Base-by-base conservation (phyloP, 2,329 filamentous ascomycete species). In the Pyrenophora seminiperda region DNA sequence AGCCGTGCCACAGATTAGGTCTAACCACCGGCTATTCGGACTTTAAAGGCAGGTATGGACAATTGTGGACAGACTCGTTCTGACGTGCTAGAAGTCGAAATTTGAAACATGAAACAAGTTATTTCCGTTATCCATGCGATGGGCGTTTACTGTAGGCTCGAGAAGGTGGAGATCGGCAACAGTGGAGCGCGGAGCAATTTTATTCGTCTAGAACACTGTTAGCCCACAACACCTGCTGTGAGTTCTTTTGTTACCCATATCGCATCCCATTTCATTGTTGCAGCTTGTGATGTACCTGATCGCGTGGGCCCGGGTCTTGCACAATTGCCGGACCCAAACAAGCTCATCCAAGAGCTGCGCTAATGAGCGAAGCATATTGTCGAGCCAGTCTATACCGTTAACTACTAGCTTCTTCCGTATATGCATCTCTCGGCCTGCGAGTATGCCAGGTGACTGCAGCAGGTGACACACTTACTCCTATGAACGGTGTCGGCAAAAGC, bases 1-100 rank as follows among this genome's bases (percentile, higher is more conserved):
- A 50, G 41, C 37, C 50, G 50, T 46, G 42, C 42, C 36, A 44
- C 43, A 45, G 43, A 27, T 41, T 42, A 45, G 39, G 29, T 50
- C 14, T 29, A 53, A 43, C 65, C 65, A 63, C 65, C 65, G 64
- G 64, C 34, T 68, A 66, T 66, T 62, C 34, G 30, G 22, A 11
- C 39, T 47, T 27, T 47, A 52, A 41, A 50, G 58, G 36, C 17
- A n/a, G n/a, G n/a, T n/a, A n/a, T n/a, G n/a, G n/a, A n/a, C n/a
- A n/a, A n/a, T n/a, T n/a, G 17, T 29, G 39, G 17, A 19, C 33
- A 18, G 9, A 29, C 19, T 19, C 18, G 20, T 31, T 13, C 18
- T 31, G 31, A 14, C 11, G 22, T 34, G 14, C 41, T 17, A 13
- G 11, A 24, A 30, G 24, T 14, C 17, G 34, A 37, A 11, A 22